Base-by-base conservation (phyloP, 495 filamentous ascomycete species). In the Xylaria castorea region DNA sequence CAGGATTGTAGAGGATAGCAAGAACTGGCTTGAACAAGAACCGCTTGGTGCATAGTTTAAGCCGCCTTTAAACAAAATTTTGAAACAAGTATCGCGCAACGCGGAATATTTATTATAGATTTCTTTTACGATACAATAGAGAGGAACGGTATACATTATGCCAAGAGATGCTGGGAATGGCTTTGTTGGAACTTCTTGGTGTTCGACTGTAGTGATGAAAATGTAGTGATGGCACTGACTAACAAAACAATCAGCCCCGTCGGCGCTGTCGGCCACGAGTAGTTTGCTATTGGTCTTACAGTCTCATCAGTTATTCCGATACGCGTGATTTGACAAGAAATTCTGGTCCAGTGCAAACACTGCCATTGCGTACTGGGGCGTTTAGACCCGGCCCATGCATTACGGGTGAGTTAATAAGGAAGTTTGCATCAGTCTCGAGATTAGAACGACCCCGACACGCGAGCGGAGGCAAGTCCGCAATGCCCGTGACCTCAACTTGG, bases 1-100 rank as follows among this genome's bases (percentile, higher is more conserved):
- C 8, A 55, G 27, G n/a, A 27, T 20, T 20, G 75, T 53, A 11
- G 65, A 77, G 68, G 36, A 55, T 11, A 55, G 50, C n/a, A 55
- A 9, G 22, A 55, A 55, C 22, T 27, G 50, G 50, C 50, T 55
- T 8, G n/a, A 55, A n/a, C 50, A 55, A 55, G 27, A 55, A 27
- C 22, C 27, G 7, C 27, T 22, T 11, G 27, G 50, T 27, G 50
- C 27, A 9, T 55, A 22, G 50, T 27, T 55, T 11, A 55, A 55
- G 50, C 50, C n/a, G 50, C 50, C 50, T 55, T 55, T 55, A 22
- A 55, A 55, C 50, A 55, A 27, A 5, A 27, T 27, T 22, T 27
- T 55, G 22, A 27, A 55, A 55, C 50, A n/a, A 1, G 50, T 55
- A n/a, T 55, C 22, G 3, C 5, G 5, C n/a, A 55, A 27, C 50